phyloP scores from a whole-genome alignment of 2,329 filamentous ascomycete genomes.

The Trichoderma gracile region DNA sequence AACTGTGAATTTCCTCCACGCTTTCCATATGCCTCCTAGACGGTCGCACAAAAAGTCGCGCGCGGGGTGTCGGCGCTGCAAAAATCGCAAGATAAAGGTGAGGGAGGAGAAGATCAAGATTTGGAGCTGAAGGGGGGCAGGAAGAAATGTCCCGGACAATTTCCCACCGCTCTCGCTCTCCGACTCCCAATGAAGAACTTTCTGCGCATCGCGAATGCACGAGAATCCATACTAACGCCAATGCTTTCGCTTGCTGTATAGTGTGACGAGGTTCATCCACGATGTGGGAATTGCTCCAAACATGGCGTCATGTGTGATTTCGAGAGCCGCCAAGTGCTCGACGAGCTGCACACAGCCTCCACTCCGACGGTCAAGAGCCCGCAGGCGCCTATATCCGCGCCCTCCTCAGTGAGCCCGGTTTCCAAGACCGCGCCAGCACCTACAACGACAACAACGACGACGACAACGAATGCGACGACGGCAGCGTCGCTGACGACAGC shows the following conservation, averaged over 20 bases:
- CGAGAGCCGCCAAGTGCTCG: constrained; percentile 52
- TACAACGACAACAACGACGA: constrained; percentile 29
- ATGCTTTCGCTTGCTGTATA: constrained; percentile 32
- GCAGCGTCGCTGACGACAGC: neutral
- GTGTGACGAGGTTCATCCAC: constrained; percentile 67
- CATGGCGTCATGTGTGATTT: constrained; percentile 69
- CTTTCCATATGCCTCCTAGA: constrained; percentile 58
- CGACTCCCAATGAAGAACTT: neutral
- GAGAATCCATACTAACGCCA: neutral
- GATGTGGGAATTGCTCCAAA: constrained; percentile 66
- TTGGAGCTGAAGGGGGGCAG: neutral
- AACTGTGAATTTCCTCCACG: constrained; percentile 31
- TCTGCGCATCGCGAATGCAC: neutral
- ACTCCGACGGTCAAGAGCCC: constrained; percentile 36
- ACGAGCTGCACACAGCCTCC: constrained; percentile 45
- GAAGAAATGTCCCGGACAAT: neutral
- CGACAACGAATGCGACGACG: constrained; percentile 24
- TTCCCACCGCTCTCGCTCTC: neutral
- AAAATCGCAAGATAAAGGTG: constrained; percentile 70
- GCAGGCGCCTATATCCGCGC: constrained; percentile 5
- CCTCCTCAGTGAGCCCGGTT: constrained; percentile 25
- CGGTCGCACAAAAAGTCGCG: constrained; percentile 71
- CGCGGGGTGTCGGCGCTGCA: constrained; percentile 66
- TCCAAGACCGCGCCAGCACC: constrained; percentile 28
- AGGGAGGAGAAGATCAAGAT: constrained; percentile 25